Evolutionary conservation across 441 rosid species (phyloP).

Genomic region (Lepidium campestre): DNA sequence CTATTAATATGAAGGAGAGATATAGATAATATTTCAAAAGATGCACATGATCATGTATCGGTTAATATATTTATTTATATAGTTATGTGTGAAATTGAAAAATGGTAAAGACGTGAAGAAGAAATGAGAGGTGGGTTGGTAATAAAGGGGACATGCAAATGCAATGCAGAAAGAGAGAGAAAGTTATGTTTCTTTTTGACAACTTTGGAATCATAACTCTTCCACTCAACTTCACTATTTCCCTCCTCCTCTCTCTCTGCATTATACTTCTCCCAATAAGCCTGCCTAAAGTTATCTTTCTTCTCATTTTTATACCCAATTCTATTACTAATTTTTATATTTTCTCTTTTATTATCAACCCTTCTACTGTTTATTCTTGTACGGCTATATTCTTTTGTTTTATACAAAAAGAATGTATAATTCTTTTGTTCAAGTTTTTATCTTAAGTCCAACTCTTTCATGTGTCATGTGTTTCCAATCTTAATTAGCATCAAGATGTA

Average conservation of each 20-base stretch:
- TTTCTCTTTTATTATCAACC: too few relatives aligned
- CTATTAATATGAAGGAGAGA: constrained; percentile 10
- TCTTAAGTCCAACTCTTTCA: too few relatives aligned
- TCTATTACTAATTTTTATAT: neutral
- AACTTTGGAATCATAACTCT: constrained; percentile 28
- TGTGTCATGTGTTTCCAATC: too few relatives aligned
- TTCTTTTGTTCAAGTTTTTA: too few relatives aligned
- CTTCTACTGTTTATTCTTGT: too few relatives aligned
- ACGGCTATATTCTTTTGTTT: too few relatives aligned
- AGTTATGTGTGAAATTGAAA: too few relatives aligned
- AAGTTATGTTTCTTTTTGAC: constrained; percentile 21
- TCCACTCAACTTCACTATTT: constrained; percentile 29
- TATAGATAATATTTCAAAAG: constrained; percentile 9
- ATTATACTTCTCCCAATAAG: constrained; percentile 31
- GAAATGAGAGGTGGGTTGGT: constrained; percentile 25
- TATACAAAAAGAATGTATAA: too few relatives aligned
- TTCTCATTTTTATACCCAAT: constrained; percentile 16
- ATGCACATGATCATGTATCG: constrained; percentile 14
- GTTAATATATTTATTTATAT: neutral
- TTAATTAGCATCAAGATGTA: neutral
- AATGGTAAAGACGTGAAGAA: constrained; percentile 22
- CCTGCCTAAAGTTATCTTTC: constrained; percentile 30
- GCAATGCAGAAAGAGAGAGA: constrained; percentile 35
- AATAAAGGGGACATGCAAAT: constrained; percentile 34
- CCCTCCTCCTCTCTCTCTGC: too few relatives aligned